phyloP scores from a whole-genome alignment of 495 filamentous ascomycete genomes.

The Margaritispora aquatica region DNA sequence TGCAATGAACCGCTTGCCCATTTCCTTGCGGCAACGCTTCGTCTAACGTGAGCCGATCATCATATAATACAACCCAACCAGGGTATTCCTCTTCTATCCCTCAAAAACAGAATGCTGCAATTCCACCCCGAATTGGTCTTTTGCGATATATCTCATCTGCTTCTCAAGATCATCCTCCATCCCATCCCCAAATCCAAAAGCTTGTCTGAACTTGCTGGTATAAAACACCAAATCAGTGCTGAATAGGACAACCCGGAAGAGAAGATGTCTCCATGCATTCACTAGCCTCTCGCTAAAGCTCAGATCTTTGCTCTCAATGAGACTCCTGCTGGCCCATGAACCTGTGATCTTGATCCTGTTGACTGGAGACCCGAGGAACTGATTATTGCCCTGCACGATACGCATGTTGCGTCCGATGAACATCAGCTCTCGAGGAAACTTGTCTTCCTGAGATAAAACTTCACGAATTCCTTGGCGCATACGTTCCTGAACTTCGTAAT shows the following conservation, averaged over 20 bases:
- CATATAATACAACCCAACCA: not conserved
- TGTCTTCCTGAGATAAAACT: conserved; percentile 80
- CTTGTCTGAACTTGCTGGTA: conserved; percentile 68
- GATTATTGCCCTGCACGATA: conserved; percentile 66
- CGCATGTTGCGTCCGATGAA: conserved; percentile 95
- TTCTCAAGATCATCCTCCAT: conserved; percentile 94
- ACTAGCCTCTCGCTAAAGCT: conserved; percentile 46
- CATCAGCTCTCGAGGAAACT: conserved; percentile 89
- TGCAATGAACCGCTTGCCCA: not conserved
- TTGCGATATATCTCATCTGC: conserved; percentile 78
- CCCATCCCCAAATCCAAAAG: conserved; percentile 64
- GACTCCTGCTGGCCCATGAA: conserved; percentile 73
- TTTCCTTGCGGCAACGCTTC: not conserved
- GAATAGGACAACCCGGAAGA: conserved; percentile 75
- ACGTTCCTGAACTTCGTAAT: conserved; percentile 79
- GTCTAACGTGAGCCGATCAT: not conserved
- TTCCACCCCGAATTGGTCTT: conserved; percentile 81
- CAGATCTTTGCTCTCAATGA: conserved; percentile 63
- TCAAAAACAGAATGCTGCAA: conserved; percentile 82
- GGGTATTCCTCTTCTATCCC: conserved; percentile 40
- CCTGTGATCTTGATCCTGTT: conserved; percentile 95
- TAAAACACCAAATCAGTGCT: conserved; percentile 79
- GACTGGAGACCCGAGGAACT: conserved; percentile 83
- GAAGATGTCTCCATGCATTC: conserved; percentile 60
- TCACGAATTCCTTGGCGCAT: conserved; percentile 80